Percentiles rank a stretch among this genome's conserved stretches.
Evolutionary conservation across 352 stramenopile genomes (phyloP).

Genomic region (Thalassiosira sp.): DNA sequence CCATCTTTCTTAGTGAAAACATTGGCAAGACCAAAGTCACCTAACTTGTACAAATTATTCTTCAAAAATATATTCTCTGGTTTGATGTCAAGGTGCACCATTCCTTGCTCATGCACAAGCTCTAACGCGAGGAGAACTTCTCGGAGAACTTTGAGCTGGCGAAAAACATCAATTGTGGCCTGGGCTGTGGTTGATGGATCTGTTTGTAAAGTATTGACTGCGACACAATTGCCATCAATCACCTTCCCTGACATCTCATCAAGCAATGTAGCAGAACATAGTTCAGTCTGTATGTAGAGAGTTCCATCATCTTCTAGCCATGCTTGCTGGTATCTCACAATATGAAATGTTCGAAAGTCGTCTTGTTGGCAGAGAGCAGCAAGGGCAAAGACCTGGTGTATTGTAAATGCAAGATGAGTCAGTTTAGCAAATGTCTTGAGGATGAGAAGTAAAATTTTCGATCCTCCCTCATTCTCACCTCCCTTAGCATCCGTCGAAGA

Average conservation of each 20-base stretch:
- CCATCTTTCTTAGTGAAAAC: conserved; percentile 32
- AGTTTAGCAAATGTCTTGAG: neutral
- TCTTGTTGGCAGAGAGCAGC: conserved; percentile 47
- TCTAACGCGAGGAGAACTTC: conserved; percentile 81
- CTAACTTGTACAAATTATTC: conserved; percentile 63
- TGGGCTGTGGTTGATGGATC: conserved; percentile 9
- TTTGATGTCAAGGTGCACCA: conserved; percentile 93
- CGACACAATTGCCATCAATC: conserved; percentile 60
- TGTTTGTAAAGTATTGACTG: conserved; percentile 83
- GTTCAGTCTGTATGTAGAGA: conserved; percentile 90
- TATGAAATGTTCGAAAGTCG: conserved; percentile 67
- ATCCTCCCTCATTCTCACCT: too few species aligned
- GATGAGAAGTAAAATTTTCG: too few species aligned
- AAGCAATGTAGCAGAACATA: conserved; percentile 87
- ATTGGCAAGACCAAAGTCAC: conserved; percentile 89
- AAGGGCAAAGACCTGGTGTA: conserved; percentile 70
- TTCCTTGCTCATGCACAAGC: conserved; percentile 81
- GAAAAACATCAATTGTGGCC: conserved; percentile 37
- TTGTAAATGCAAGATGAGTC: neutral
- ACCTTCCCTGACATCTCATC: conserved; percentile 68
- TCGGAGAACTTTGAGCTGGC: conserved; percentile 59
- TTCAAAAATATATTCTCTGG: conserved; percentile 80
- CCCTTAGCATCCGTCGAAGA: conserved; percentile 80
- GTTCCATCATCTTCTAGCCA: conserved; percentile 84
- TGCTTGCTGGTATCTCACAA: conserved; percentile 90